phyloP scores from a whole-genome alignment of 306 rosid species.

The Calophaca sinica region DNA sequence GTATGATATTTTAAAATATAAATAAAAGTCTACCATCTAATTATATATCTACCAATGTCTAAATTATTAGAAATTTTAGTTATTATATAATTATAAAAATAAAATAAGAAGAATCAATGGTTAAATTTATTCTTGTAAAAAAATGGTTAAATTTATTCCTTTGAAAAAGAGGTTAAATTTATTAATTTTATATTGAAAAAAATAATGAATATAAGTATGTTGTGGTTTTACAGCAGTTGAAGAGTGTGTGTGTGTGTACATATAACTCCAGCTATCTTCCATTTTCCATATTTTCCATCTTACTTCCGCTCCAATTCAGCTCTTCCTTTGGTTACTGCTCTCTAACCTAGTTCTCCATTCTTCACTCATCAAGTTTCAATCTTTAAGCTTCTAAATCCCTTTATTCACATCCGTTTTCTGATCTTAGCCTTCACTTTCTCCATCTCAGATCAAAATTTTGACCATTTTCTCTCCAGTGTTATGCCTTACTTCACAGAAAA shows the following conservation, averaged over 20 bases:
- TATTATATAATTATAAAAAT: no score
- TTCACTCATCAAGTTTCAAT: slow-evolving; percentile 48
- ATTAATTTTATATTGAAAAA: no score
- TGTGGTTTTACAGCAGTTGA: background rate
- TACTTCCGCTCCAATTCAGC: slow-evolving; percentile 46
- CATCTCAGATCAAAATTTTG: slow-evolving; percentile 46
- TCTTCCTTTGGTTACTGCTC: slow-evolving; percentile 49
- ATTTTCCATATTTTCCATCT: slow-evolving; percentile 28
- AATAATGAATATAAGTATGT: background rate
- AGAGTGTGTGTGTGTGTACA: background rate
- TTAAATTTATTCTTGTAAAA: no score
- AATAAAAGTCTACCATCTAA: no score
- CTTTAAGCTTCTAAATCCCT: slow-evolving; percentile 43
- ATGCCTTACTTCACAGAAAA: slow-evolving; percentile 13
- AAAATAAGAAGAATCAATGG: no score
- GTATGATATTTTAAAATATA: no score
- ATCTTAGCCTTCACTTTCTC: slow-evolving; percentile 51
- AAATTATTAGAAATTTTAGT: no score
- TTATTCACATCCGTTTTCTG: slow-evolving; percentile 44
- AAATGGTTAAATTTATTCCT: no score
- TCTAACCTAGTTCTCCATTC: slow-evolving; percentile 48
- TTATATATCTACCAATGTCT: no score
- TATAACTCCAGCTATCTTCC: slow-evolving; percentile 26
- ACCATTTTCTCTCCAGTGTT: background rate
- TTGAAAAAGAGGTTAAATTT: no score